A percentile compares a stretch with the other conserved stretches of the same genome.
Conservation (phyloP, 345 rosid species). For the Eucalyptus sp. region DNA sequence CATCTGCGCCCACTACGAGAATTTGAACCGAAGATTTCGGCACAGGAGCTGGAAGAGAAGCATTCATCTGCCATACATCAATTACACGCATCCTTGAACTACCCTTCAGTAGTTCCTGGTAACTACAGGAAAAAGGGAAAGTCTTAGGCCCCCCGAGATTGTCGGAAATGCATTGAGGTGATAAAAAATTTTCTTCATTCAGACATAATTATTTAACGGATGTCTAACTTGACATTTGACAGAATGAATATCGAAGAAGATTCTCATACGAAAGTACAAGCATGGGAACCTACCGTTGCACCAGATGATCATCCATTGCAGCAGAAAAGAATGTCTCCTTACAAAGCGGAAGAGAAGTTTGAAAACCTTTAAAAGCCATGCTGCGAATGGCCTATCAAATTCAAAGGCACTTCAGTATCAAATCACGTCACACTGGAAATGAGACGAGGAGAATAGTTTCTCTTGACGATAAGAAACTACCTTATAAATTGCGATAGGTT, state of each 20-base stretch:
- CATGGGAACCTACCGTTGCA: constrained; percentile 35
- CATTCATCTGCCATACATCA: constrained; percentile 75
- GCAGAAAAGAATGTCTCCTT: constrained; percentile 78
- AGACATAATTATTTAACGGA: background rate
- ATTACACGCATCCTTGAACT: constrained; percentile 65
- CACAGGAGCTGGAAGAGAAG: constrained; percentile 72
- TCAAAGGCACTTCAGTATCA: background rate
- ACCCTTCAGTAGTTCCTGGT: constrained; percentile 67
- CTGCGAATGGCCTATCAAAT: constrained; percentile 62
- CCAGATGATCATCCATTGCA: constrained; percentile 69
- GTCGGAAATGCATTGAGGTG: background rate
- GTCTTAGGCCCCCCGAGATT: background rate
- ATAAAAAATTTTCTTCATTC: background rate
- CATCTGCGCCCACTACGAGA: constrained; percentile 66
- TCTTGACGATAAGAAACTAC: constrained; percentile 6
- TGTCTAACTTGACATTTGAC: background rate
- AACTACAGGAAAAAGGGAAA: constrained; percentile 26
- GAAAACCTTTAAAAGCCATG: constrained; percentile 86
- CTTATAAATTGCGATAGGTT: constrained; percentile 84
- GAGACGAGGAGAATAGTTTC: background rate
- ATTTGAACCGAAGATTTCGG: constrained; percentile 27
- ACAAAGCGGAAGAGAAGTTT: constrained; percentile 70
- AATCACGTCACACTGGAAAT: background rate
- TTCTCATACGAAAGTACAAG: background rate
- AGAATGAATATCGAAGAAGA: background rate